Evolutionary conservation across 768 basidiomycete genomes (phyloP), one percentile per base, ranked within the genome.

Genomic region (Lenzites betulinus): DNA sequence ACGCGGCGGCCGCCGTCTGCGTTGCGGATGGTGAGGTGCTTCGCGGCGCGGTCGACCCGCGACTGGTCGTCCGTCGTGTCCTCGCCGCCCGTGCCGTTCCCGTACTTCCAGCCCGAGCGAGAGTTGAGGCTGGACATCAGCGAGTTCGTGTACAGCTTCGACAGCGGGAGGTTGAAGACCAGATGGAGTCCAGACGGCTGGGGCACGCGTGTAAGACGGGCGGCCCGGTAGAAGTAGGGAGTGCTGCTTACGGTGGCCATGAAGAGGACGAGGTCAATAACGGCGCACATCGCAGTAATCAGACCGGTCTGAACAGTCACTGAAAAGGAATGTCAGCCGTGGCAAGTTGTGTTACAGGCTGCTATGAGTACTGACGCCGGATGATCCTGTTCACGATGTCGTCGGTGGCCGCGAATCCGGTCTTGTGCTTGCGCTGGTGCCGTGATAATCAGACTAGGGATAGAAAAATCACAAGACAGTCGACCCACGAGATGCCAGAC

Each of bases 301-400:
- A 75, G 56, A 30, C 76, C 76, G 7, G 75, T 77, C 58, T 77
- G 76, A 6, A 77, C 74, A 22, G 76, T 77, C 53, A 75, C 76
- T 77, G 30, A 9, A 25, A n/a, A 16, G 18, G 26, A 15, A 11
- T 7, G 39, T 36, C 16, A 11, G 25, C 15, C 7, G 7, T 28
- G 2, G 16, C 16, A 13, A 28, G 22, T 18, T 18, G 11, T 26
- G 16, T 18, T 15, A 30, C 38, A 22, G 16, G 6, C n/a, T 16
- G 16, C 7, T 20, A 6, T 25, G 36, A 30, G n/a, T 18, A 23
- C 11, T 47, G 51, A 77, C 76, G 20, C 20, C 75, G 67, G 52
- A 81, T 80, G 52, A 83, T 77, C 51, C 68, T 73, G 62, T 81
- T 76, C 1, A 83, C 68, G 39, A 77, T 64, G 42, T 76, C 67